These are phyloP conservation scores for Globisporangium recalcitrans DNA, from an alignment of 352 stramenopile genomes.

Conservation along the genomic window DNA sequence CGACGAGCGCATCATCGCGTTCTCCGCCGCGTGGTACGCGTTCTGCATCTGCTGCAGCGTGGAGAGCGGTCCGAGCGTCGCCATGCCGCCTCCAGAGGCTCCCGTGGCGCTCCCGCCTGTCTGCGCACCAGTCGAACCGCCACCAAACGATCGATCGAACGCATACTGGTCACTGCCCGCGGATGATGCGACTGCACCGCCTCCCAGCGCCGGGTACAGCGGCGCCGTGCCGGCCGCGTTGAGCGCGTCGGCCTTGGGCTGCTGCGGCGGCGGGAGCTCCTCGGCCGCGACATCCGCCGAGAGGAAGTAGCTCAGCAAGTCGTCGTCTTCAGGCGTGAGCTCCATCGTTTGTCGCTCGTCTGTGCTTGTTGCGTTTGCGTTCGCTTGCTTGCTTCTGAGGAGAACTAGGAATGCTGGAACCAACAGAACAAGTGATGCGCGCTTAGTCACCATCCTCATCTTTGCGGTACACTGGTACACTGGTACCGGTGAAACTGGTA, in stretches of 20 bases:
- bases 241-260: conserved; percentile 22
- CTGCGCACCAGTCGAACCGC: conserved; percentile 5
- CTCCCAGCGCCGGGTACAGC: conserved; percentile 7
- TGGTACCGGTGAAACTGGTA: too few relatives aligned
- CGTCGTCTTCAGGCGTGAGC: conserved; percentile 80
- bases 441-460: conserved; percentile 12
- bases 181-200: neutral
- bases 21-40: conserved; percentile 46
- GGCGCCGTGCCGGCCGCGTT: conserved; percentile 5
- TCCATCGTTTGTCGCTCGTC: conserved; percentile 36
- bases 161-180: conserved; percentile 27
- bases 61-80: conserved; percentile 17
- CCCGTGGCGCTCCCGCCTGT: conserved; percentile 9
- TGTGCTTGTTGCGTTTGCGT: neutral
- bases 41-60: conserved; percentile 44
- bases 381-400: neutral
- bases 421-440: conserved; percentile 26
- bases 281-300: conserved; percentile 66
- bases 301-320: conserved; percentile 85
- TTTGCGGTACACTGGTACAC: neutral
- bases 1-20: conserved; percentile 48
- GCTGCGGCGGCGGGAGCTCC: conserved; percentile 30
- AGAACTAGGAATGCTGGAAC: conserved; percentile 9
- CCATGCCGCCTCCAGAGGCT: conserved; percentile 1
- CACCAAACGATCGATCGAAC: conserved; percentile 35